Evolutionary conservation across 2,329 filamentous ascomycete species (phyloP), one percentile per base, ranked within the genome.

Genomic region (Ascochyta pisi): DNA sequence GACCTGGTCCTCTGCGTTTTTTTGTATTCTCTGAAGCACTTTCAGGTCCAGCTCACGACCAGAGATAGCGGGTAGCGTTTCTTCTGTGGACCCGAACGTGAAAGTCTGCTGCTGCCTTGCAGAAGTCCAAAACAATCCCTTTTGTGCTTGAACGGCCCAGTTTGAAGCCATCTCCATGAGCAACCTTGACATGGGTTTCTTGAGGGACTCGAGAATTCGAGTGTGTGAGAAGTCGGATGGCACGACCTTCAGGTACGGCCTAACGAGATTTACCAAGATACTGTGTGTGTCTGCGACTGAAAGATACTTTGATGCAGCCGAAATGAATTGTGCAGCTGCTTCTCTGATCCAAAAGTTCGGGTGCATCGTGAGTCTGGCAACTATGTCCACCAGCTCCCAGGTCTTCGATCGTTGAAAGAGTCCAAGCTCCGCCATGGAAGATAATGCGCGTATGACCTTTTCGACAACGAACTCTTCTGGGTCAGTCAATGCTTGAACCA

Each of bases 291-390:
- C 94, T 3, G 94, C 92, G 22, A 84, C 79, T 0, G 91, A 90
- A 15, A 98, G 76, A 66, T 89, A 92, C 54, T 82, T 88, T 1
- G 90, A 88, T 1, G 91, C 86, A 51, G 89, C 86, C 3, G 91
- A 86, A 34, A 98, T 80, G 64, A 97, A 96, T 61, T 94, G 88
- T 7, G 90, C 85, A 3, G 94, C 89, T 9, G 94, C 91, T 77
- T 98, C 94, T 34, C 94, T 86, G 49, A 99, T 93, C 94, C 95
- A 99, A 8, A 91, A 81, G 65, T 96, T 98, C 0, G 95, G 95
- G 71, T 99, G 95, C 81, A 96, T 88, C 12, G 93, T 88, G 68
- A 98, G 96, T 3, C 92, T 86, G 6, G 85, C 88, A 13, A 94
- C 86, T 35, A 94, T 87, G 58, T 96, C 89, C 22, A 96, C 86